Percentiles rank a stretch among this genome's conserved stretches.
phyloP scores from a whole-genome alignment of 2,329 filamentous ascomycete species.

The Eutypella sp. region DNA sequence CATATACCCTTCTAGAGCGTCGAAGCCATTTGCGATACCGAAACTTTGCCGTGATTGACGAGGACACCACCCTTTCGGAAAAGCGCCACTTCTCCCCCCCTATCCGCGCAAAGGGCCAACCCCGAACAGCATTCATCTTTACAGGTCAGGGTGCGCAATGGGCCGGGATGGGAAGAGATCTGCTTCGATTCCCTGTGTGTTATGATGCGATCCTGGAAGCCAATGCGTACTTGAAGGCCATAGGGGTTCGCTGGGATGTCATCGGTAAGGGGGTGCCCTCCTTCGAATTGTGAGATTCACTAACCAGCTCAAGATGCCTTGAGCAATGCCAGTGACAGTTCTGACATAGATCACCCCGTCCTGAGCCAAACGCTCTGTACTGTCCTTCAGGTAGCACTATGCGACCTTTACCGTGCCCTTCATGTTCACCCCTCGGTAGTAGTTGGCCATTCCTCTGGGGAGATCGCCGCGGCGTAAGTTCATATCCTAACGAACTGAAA shows the following conservation, averaged over 20 bases:
- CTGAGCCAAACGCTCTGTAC: constrained; percentile 35
- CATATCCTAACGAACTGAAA: too few relatives aligned
- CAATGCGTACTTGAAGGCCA: not conserved
- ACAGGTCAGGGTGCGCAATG: constrained; percentile 34
- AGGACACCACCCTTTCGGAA: not conserved
- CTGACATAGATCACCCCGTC: constrained; percentile 18
- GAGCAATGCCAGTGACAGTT: too few relatives aligned
- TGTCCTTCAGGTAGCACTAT: constrained; percentile 36
- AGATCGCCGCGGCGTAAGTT: constrained; percentile 34
- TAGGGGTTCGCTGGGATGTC: constrained; percentile 3
- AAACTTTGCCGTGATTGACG: too few relatives aligned
- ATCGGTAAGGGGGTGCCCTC: constrained; percentile 1
- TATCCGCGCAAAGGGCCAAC: not conserved
- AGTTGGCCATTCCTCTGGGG: constrained; percentile 32
- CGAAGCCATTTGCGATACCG: not conserved
- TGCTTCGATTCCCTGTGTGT: constrained; percentile 19
- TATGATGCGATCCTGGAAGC: constrained; percentile 8
- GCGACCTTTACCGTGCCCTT: constrained; percentile 26
- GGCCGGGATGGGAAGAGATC: constrained; percentile 25
- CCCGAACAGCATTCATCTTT: constrained; percentile 20
- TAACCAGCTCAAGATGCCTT: too few relatives aligned
- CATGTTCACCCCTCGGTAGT: constrained; percentile 23
- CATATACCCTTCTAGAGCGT: too few relatives aligned
- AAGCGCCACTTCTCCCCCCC: not conserved
- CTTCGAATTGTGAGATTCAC: too few relatives aligned